Evolutionary conservation across 805 yeast genomes (phyloP).

Genomic region (Ogataea polymorpha): DNA sequence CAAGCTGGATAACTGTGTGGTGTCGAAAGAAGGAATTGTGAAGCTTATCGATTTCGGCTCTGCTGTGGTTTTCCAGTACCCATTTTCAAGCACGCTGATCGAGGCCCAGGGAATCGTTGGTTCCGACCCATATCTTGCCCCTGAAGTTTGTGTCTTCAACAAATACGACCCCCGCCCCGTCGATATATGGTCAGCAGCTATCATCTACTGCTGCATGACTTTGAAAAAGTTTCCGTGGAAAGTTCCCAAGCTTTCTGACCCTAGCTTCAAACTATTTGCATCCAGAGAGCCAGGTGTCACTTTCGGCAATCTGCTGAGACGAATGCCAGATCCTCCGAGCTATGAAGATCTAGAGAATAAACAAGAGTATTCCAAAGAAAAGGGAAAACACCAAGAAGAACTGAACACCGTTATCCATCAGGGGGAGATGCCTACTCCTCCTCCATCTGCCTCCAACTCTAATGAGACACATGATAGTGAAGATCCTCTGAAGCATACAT

Average conservation of each 20-base stretch:
- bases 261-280: slow-evolving; percentile 79
- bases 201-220: slow-evolving; percentile 89
- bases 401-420: slow-evolving; percentile 6
- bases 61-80: slow-evolving; percentile 87
- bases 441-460: slow-evolving; percentile 20
- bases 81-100: slow-evolving; percentile 67
- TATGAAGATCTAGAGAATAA: slow-evolving; percentile 23
- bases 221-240: slow-evolving; percentile 94
- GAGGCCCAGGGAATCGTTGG: slow-evolving; percentile 86
- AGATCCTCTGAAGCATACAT: slow-evolving; percentile 45
- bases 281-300: slow-evolving; percentile 68
- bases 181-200: slow-evolving; percentile 91
- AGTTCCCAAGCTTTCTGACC: slow-evolving; percentile 78
- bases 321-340: slow-evolving; percentile 47
- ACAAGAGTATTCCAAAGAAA: slow-evolving; percentile 7
- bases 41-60: slow-evolving; percentile 92
- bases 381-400: slow-evolving; percentile 2
- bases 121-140: slow-evolving; percentile 86
- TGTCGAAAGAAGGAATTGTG: slow-evolving; percentile 76
- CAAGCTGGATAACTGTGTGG: slow-evolving; percentile 90
- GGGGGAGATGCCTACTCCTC: slow-evolving; percentile 19
- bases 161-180: slow-evolving; percentile 91
- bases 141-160: slow-evolving; percentile 81
- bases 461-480: slow-evolving; percentile 16
- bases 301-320: slow-evolving; percentile 56